A percentile compares a stretch with the other conserved stretches of the same genome.
Conservation (phyloP, 441 rosid species). For the Adansonia gregorii region DNA sequence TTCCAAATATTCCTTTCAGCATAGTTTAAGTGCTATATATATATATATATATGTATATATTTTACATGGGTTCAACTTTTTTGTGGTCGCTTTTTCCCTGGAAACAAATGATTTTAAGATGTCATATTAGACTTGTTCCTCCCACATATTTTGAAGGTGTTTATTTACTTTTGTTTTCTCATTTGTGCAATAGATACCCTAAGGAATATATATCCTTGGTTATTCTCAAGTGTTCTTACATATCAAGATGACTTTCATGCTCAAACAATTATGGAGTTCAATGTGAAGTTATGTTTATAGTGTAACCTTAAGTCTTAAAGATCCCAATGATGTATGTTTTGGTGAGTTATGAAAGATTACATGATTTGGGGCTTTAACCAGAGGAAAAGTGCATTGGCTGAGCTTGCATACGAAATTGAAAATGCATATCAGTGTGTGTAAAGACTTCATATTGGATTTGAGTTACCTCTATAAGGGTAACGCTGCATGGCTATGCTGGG, state of each 20-base stretch:
- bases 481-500: neutral
- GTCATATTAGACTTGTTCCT: neutral
- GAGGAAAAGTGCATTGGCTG: slow-evolving; percentile 3
- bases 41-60: neutral
- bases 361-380: neutral
- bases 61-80: neutral
- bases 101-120: neutral
- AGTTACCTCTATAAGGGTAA: neutral
- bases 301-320: slow-evolving; percentile 13
- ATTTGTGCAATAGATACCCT: neutral
- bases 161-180: neutral
- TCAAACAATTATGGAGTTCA: neutral
- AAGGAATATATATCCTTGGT: neutral
- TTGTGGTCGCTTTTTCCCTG: neutral
- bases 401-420: neutral
- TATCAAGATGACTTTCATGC: neutral
- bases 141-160: neutral
- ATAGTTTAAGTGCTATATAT: neutral
- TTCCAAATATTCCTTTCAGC: neutral
- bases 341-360: neutral
- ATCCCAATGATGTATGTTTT: slow-evolving; percentile 12
- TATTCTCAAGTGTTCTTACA: neutral
- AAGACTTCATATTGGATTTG: neutral
- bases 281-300: neutral
- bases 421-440: neutral